Evolutionary conservation across 2,329 filamentous ascomycete genomes (phyloP), one percentile per base, ranked within the genome.

Genomic region (Curvularia hawaiiensis): DNA sequence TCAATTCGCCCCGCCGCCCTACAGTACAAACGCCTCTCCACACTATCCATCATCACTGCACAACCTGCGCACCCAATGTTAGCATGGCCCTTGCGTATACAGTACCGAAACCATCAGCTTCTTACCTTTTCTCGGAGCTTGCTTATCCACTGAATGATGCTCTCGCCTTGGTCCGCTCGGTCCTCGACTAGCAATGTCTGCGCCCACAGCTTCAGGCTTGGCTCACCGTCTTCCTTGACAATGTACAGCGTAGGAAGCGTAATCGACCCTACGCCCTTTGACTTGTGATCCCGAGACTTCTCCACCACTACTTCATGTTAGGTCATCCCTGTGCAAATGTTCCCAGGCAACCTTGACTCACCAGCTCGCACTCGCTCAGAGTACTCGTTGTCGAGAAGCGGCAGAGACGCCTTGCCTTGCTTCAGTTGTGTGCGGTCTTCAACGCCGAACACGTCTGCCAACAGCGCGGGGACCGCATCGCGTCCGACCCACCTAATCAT

Each of bases 171-270:
- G 75, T 99, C 95, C 54, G 94, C 92, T 65, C 94, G 84, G 78
- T 99, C 95, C 78, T 99, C 95, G 46, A 99, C 90, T 69, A 99
- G 81, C 77, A 98, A 82, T 43, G 95, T 97, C 82, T 97, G 94
- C 44, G 95, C 95, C 95, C 95, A 99, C 62, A 98, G 82, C 79
- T 96, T 93, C 75, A 99, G 81, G 70, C 91, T 94, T 31, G 95
- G 95, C 79, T 99, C 95, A 51, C 95, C 95, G 72, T 98, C 95
- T 77, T 98, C 94, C 69, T 93, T 88, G 60, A 98, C 90, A 68
- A 98, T 84, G 75, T 98, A 99, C 1, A 99, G 82, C 71, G 96
- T 91, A 48, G 95, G 95, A 60, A 96, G 87, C n/a, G 89, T 86
- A 64, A 98, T 96, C 77, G 92, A 96, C 62, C 95, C 95, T 16